Evolutionary conservation across 805 yeast species (phyloP).

Genomic region (Metschnikowia amazonensis): DNA sequence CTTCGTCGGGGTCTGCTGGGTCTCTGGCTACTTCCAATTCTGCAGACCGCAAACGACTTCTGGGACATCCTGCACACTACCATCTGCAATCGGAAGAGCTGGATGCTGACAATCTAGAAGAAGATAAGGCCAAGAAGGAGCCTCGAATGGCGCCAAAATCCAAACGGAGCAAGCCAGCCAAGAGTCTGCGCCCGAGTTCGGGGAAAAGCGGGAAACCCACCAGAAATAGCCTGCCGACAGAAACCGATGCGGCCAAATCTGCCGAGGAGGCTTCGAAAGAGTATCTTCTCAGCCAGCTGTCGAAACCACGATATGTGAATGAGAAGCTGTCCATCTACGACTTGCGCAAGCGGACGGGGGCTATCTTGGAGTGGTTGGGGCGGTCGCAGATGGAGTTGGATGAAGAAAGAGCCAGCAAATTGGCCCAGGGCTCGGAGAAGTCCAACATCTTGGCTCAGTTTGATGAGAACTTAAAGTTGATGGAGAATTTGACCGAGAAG

Average conservation of each 20-base stretch:
- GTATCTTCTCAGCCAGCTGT: constrained; percentile 61
- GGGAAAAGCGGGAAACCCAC: not conserved
- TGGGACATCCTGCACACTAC: constrained; percentile 5
- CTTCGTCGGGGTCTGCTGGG: constrained; percentile 23
- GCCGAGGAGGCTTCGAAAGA: constrained; percentile 26
- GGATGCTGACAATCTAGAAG: constrained; percentile 5
- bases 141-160: constrained; percentile 8
- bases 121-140: constrained; percentile 11
- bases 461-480: constrained; percentile 55
- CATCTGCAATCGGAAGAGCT: constrained; percentile 4
- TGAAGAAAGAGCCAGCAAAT: constrained; percentile 42
- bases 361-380: constrained; percentile 86
- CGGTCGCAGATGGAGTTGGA: constrained; percentile 81
- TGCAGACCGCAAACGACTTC: constrained; percentile 21
- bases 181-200: constrained; percentile 7
- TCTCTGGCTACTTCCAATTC: not conserved
- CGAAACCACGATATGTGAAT: constrained; percentile 80
- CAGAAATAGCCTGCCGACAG: not conserved
- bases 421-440: constrained; percentile 9
- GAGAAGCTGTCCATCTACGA: constrained; percentile 72
- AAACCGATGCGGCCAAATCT: constrained; percentile 2
- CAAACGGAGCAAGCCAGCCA: constrained; percentile 4
- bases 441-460: constrained; percentile 25
- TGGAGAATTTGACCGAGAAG: constrained; percentile 72
- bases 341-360: constrained; percentile 82